Percentiles rank a stretch among this genome's conserved stretches.
Evolutionary conservation across 768 basidiomycete species (phyloP).

Genomic region (Filobasidium floriforme): DNA sequence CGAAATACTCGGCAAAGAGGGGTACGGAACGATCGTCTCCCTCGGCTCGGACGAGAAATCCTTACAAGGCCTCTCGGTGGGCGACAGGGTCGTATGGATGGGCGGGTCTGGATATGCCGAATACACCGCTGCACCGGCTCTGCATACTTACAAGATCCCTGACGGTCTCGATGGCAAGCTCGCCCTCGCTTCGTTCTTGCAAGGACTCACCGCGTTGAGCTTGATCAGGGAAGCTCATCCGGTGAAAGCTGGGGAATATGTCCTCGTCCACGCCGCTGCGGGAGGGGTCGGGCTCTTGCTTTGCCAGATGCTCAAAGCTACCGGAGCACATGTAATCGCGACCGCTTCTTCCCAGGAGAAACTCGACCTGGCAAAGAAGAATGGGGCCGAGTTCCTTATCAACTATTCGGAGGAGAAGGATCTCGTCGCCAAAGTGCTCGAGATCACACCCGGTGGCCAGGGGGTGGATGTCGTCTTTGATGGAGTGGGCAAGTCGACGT

Average conservation of each 20-base stretch:
- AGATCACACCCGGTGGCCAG: constrained; percentile 36
- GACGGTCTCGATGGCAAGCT: constrained; percentile 53
- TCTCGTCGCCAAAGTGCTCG: constrained; percentile 23
- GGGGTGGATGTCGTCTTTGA: constrained; percentile 75
- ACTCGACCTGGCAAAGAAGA: constrained; percentile 64
- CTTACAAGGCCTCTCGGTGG: constrained; percentile 60
- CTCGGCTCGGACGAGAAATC: constrained; percentile 60
- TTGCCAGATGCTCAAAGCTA: constrained; percentile 40
- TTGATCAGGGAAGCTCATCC: constrained; percentile 79
- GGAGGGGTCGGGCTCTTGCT: constrained; percentile 64
- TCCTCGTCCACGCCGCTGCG: constrained; percentile 83
- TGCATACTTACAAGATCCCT: constrained; percentile 60
- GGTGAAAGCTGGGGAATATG: constrained; percentile 63
- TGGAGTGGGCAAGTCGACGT: constrained; percentile 96
- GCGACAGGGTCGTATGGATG: constrained; percentile 59
- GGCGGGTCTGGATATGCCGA: constrained; percentile 54
- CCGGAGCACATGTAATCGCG: constrained; percentile 82
- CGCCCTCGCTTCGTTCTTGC: constrained; percentile 63
- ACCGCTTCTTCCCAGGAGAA: constrained; percentile 82
- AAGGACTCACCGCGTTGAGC: constrained; percentile 66
- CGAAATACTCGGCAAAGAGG: constrained; percentile 65
- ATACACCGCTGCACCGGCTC: constrained; percentile 63
- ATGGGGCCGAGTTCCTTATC: constrained; percentile 56
- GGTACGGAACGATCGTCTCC: constrained; percentile 64
- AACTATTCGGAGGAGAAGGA: constrained; percentile 16